Percentiles rank a stretch among this genome's conserved stretches.
Evolutionary conservation across 2,329 filamentous ascomycete genomes (phyloP).

Genomic region (Cladosporium phlei): DNA sequence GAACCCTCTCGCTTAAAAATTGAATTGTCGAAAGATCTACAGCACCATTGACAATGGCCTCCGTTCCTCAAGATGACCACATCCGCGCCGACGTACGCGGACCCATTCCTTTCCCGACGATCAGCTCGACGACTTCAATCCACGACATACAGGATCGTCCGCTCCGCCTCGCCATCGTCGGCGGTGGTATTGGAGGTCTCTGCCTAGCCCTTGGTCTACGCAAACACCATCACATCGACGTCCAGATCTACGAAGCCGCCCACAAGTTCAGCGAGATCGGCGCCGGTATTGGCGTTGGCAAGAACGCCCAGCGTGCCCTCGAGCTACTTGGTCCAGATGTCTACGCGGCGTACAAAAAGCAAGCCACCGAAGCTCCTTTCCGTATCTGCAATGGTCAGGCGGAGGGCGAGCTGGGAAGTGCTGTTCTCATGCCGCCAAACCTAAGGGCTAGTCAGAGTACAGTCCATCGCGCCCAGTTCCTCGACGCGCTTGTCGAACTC

Average conservation of each 20-base stretch:
- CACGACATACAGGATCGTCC: neutral
- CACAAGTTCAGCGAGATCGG: slow-evolving; percentile 54
- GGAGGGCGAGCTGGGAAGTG: slow-evolving; percentile 20
- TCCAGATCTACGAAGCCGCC: slow-evolving; percentile 55
- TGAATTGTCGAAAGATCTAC: too few relatives aligned
- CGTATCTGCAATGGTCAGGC: neutral
- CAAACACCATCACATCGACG: slow-evolving; percentile 32
- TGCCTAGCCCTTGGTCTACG: slow-evolving; percentile 49
- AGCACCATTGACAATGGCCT: neutral
- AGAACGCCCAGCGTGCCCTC: slow-evolving; percentile 52
- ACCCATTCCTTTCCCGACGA: neutral
- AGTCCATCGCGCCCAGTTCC: slow-evolving; percentile 38
- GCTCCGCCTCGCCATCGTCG: slow-evolving; percentile 38
- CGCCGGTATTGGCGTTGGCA: slow-evolving; percentile 50
- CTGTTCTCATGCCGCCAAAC: neutral
- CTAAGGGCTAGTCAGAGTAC: slow-evolving; percentile 15
- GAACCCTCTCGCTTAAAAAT: too few relatives aligned
- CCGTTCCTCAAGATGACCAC: neutral
- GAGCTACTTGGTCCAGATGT: slow-evolving; percentile 46
- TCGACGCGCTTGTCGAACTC: slow-evolving; percentile 38
- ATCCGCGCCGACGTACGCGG: neutral
- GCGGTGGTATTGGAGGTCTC: slow-evolving; percentile 56
- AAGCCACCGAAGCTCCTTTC: slow-evolving; percentile 28
- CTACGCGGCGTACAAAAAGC: slow-evolving; percentile 39
- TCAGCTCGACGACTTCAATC: neutral